phyloP scores from a whole-genome alignment of 805 yeast species.

The Lipomyces lipofer region DNA sequence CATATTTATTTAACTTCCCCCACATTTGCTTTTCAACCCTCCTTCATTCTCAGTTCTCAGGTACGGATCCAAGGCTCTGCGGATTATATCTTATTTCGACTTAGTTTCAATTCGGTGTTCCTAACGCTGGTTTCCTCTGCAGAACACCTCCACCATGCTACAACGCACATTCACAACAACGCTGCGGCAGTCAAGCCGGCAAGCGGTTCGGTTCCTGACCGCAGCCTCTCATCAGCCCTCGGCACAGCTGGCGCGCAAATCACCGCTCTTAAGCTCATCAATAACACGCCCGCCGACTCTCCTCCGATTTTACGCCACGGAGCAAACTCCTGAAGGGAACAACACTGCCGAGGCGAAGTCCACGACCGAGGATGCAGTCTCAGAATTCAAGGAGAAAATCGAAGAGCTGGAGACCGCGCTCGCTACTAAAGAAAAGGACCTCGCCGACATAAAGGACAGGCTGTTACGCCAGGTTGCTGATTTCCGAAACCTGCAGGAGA shows the following conservation, averaged over 20 bases:
- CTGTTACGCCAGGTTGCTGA: constrained; percentile 85
- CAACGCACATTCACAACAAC: background rate
- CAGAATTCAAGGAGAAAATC: constrained; percentile 26
- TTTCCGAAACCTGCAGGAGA: constrained; percentile 87
- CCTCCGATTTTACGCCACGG: background rate
- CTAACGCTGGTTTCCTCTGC: too few relatives aligned
- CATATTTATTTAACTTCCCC: too few relatives aligned
- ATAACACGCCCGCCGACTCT: too few relatives aligned
- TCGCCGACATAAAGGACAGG: constrained; percentile 78
- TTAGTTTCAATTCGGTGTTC: too few relatives aligned
- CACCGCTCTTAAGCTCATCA: too few relatives aligned
- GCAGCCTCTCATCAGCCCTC: too few relatives aligned
- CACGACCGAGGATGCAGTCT: constrained; percentile 28
- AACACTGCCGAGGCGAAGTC: constrained; percentile 31
- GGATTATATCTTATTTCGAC: too few relatives aligned
- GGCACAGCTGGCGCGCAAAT: too few relatives aligned
- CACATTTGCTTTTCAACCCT: too few relatives aligned
- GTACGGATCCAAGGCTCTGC: too few relatives aligned
- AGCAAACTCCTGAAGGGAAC: background rate
- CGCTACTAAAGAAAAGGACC: constrained; percentile 57
- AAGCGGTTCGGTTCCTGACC: too few relatives aligned
- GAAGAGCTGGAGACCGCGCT: constrained; percentile 52
- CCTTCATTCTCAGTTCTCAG: too few relatives aligned
- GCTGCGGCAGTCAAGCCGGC: background rate
- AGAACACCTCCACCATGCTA: background rate